Base-by-base conservation (phyloP, 805 yeast species). In the Saccharomycopsis javanensis region DNA sequence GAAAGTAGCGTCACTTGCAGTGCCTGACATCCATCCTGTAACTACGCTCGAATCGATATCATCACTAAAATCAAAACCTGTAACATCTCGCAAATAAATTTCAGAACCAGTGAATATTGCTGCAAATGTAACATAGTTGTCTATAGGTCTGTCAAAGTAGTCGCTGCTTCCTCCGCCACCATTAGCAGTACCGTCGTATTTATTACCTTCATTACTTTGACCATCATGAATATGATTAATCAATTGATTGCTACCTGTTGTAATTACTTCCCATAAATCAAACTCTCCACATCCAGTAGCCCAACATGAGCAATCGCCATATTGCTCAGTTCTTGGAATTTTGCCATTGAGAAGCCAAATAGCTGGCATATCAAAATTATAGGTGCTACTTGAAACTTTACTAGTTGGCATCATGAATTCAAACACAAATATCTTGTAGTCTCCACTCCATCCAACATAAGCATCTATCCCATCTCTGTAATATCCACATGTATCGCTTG, bases 261-360 rank as follows among this genome's bases (percentile, higher is more conserved):
- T 18, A 64, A 94, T 79, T 64, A 92, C 78, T 80, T 94, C 99
- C 67, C 91, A 94, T 66, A 90, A 77, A 74, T 94, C 99, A 67
- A 94, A 77, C 78, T 94, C 99, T 76, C 99, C 99, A 76, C 99
- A 94, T 61, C 98, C 98, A 57, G 95, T 79, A 55, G 79, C 67
- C 99, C 99, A 94, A 80, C 99, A 94, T 33, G 97, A 90, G 78
- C 98, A 94, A 27, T 79, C 70, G 71, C 97, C 97, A 74, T 94
- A 94, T 76, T 94, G 98, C 67, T 84, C 74, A 64, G 97, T 92
- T 79, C 99, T 88, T 73, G 99, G 97, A 68, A 91, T 84, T 77
- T 88, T 87, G 61, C 96, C 96, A 71, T 91, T 91, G 70, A 91
- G 81, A 72, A 91, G 76, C 98, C 98, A 91, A 65, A 91, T 80